Evolutionary conservation across 495 filamentous ascomycete genomes (phyloP), one percentile per base, ranked within the genome.

Genomic region (Pyrenula aspistea): DNA sequence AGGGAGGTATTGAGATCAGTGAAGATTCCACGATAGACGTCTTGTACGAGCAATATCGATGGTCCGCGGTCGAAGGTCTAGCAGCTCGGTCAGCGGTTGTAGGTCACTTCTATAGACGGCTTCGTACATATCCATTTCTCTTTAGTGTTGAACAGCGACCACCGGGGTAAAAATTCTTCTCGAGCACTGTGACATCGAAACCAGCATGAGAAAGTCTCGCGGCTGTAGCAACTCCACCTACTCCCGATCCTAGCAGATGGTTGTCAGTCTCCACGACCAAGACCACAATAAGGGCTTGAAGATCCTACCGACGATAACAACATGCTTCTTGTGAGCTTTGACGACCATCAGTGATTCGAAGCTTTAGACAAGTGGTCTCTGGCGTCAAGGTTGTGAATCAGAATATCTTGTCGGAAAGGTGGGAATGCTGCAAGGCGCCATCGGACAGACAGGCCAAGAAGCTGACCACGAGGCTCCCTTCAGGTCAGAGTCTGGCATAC

Each of bases 131-230:
- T 10, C 71, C 76, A 25, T 73, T 62, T 25, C 70, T 62, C 22
- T 67, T 59, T 25, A 83, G 65, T 23, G 82, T 61, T 25, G 69
- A 74, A 63, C 80, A 84, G 12, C 81, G 68, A 0, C 81, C 79
- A 53, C 81, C 81, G 1, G 76, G 78, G 67, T 78, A 81, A 48
- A 61, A 59, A 62, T 84, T 83, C 71, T 83, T 83, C 61, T 84
- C 81, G 10, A 83, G 57, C 12, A 84, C 75, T 0, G 79, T 82
- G 10, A 84, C 81, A 19, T 63, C 53, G 55, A 81, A 71, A 11
- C 80, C 80, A 20, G 77, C 72, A 58, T 77, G 73, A 10, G 79
- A 75, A 2, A 84, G 71, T 23, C 80, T 76, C 2, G 81, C 81
- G 25, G 81, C 79, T 24, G 75, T 76, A 22, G 77, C 73, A n/a